phyloP scores from a whole-genome alignment of 805 yeast species.

The Grigorovia transvaalensis region DNA sequence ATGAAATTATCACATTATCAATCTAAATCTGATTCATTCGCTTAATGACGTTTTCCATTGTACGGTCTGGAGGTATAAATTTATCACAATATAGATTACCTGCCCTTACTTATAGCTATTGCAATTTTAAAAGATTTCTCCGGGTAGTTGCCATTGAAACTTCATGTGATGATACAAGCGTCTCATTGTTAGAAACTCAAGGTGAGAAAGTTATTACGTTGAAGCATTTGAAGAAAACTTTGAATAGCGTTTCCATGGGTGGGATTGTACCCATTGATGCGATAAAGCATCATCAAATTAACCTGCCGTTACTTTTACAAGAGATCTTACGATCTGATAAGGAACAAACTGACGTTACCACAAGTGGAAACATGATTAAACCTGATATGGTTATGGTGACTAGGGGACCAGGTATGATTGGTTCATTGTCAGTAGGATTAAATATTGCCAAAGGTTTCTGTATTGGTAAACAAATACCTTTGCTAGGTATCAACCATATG shows the following conservation, averaged over 20 bases:
- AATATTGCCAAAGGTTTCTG: constrained; percentile 80
- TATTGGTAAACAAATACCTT: constrained; percentile 64
- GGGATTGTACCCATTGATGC: constrained; percentile 88
- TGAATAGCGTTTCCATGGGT: constrained; percentile 57
- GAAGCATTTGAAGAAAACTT: constrained; percentile 52
- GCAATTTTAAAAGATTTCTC: not conserved
- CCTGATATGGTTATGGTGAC: constrained; percentile 84
- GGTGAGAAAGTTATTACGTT: constrained; percentile 24
- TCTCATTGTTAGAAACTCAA: constrained; percentile 43
- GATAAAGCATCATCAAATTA: constrained; percentile 60
- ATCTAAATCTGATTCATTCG: too few relatives aligned
- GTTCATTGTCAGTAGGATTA: constrained; percentile 72
- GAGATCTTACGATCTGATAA: not conserved
- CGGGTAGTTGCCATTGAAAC: constrained; percentile 76
- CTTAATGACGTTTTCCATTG: too few relatives aligned
- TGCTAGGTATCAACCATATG: constrained; percentile 94
- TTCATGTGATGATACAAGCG: constrained; percentile 93
- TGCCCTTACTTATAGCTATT: too few relatives aligned
- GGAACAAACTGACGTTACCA: not conserved
- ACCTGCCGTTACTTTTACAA: constrained; percentile 42
- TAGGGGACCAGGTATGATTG: constrained; percentile 94
- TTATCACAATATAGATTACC: too few relatives aligned
- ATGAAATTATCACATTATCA: too few relatives aligned
- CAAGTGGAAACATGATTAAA: not conserved
- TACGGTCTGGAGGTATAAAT: too few relatives aligned